Conservation (phyloP, 2,329 filamentous ascomycete species). For the Sporothrix curviconia region DNA sequence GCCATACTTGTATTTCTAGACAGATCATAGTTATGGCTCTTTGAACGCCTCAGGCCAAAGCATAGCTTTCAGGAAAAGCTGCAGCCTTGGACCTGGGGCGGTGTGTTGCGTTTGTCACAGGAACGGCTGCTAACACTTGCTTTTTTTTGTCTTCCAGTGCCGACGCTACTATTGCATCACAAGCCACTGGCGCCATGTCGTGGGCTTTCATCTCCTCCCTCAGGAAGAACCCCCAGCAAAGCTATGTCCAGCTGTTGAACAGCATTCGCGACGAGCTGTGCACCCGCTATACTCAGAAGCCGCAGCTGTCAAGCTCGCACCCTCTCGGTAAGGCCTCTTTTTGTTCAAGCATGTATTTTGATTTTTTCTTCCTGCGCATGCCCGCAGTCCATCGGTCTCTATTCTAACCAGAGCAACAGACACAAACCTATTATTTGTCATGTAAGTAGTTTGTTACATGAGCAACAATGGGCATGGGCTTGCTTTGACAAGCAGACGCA, state of each 20-base stretch:
- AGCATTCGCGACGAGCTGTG: slow-evolving; percentile 86
- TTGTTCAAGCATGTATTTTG: slow-evolving; percentile 2
- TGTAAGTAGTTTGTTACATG: slow-evolving; percentile 35
- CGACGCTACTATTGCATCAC: slow-evolving; percentile 78
- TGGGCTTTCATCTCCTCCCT: slow-evolving; percentile 91
- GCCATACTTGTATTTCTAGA: neutral
- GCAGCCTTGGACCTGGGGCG: neutral
- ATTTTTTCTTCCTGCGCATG: slow-evolving; percentile 4
- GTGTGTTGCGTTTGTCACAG: slow-evolving; percentile 20
- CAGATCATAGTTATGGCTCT: no score
- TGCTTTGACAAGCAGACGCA: neutral
- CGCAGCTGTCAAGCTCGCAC: slow-evolving; percentile 92
- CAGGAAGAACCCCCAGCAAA: slow-evolving; percentile 90
- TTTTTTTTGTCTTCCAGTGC: slow-evolving; percentile 52
- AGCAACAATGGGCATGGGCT: neutral
- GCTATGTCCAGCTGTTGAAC: slow-evolving; percentile 91
- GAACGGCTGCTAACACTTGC: neutral
- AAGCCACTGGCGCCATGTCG: slow-evolving; percentile 97
- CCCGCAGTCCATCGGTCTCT: neutral
- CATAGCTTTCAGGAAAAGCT: neutral
- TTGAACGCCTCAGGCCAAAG: neutral
- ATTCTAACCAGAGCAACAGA: slow-evolving; percentile 37
- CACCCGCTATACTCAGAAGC: slow-evolving; percentile 86
- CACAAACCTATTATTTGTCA: slow-evolving; percentile 60
- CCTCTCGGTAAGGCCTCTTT: slow-evolving; percentile 67